Evolutionary conservation across 352 stramenopile species (phyloP).

Genomic region (Phytophthora fragariaefolia): DNA sequence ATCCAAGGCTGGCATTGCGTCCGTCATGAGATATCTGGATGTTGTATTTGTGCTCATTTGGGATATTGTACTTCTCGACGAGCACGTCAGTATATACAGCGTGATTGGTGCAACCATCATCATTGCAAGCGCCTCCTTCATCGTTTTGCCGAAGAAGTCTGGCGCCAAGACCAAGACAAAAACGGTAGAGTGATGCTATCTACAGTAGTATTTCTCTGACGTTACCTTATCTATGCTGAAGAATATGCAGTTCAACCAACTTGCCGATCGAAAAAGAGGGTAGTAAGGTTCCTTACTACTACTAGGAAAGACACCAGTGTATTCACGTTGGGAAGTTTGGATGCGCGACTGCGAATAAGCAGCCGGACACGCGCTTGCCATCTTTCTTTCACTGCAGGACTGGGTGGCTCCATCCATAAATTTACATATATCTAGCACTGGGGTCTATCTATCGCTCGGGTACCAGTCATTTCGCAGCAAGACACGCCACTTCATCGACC

Average conservation of each 20-base stretch:
- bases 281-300: too few relatives aligned
- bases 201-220: too few relatives aligned
- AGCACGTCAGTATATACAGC: conserved; percentile 67
- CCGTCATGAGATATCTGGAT: conserved; percentile 80
- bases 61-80: conserved; percentile 55
- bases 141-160: conserved; percentile 48
- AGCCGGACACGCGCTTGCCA: conserved; percentile 26
- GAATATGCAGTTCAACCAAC: too few relatives aligned
- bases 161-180: conserved; percentile 18
- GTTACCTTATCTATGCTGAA: conserved; percentile 3
- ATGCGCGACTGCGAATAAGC: conserved; percentile 14
- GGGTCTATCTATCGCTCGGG: conserved; percentile 12
- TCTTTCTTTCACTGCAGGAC: conserved; percentile 2
- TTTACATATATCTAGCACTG: conserved; percentile 35
- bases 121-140: conserved; percentile 55
- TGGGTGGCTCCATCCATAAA: conserved; percentile 27
- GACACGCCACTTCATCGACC: not conserved
- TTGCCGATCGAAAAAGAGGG: too few relatives aligned
- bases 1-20: conserved; percentile 77
- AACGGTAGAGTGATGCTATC: conserved; percentile 22
- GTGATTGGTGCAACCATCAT: conserved; percentile 68
- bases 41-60: conserved; percentile 80
- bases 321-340: conserved; percentile 21
- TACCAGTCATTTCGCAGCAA: not conserved
- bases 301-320: conserved; percentile 17